Evolutionary conservation across 2,329 filamentous ascomycete genomes (phyloP).

Genomic region (Xylariales sp.): DNA sequence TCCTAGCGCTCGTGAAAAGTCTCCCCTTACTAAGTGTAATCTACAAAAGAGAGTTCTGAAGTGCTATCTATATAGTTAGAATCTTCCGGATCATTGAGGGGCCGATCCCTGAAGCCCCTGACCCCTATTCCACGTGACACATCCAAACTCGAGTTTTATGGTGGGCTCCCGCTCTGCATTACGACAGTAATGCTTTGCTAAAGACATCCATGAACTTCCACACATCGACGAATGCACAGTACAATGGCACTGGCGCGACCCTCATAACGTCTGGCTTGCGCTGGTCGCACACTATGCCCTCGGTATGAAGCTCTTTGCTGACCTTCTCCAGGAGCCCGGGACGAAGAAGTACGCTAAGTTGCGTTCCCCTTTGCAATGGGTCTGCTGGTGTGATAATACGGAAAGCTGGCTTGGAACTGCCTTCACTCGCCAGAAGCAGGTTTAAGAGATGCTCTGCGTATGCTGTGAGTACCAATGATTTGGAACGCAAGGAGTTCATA

Average conservation of each 20-base stretch:
- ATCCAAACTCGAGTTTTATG: background rate
- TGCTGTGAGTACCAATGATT: conserved; percentile 67
- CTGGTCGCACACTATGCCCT: conserved; percentile 75
- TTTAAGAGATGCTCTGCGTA: conserved; percentile 69
- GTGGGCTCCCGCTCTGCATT: no score
- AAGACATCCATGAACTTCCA: conserved; percentile 44
- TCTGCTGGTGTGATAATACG: conserved; percentile 65
- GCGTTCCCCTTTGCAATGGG: conserved; percentile 66
- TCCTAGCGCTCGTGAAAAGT: no score
- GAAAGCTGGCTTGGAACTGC: conserved; percentile 40
- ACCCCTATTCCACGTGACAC: no score
- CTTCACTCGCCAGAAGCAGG: conserved; percentile 30
- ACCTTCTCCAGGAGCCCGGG: conserved; percentile 68
- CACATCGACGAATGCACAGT: conserved; percentile 75
- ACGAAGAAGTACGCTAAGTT: conserved; percentile 68
- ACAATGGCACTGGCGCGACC: conserved; percentile 78
- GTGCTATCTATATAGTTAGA: no score
- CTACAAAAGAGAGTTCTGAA: no score
- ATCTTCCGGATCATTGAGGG: no score
- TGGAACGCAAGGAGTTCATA: conserved; percentile 64
- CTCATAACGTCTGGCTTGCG: conserved; percentile 80
- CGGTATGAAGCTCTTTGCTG: conserved; percentile 56
- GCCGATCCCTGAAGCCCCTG: no score
- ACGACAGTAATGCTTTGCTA: background rate
- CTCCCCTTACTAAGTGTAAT: no score